A percentile compares a stretch with the other conserved stretches of the same genome.
Evolutionary conservation across 2,329 filamentous ascomycete genomes (phyloP).

Genomic region (Monosporascus sp.): DNA sequence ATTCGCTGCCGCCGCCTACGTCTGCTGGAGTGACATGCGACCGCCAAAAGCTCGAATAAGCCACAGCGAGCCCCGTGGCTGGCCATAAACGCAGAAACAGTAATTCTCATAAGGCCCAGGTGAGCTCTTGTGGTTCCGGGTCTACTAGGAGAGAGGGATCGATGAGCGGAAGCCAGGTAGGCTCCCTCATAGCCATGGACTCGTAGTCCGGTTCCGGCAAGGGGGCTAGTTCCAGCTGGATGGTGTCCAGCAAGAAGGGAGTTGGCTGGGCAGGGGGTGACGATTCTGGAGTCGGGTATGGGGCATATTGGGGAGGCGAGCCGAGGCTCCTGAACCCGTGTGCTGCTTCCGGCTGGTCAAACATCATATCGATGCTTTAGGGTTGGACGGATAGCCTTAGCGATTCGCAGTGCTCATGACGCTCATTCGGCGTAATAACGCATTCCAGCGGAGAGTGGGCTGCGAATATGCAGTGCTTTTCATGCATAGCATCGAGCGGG

Average conservation of each 20-base stretch:
- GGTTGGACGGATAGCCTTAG: no score
- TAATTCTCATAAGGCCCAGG: neutral
- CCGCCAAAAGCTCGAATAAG: no score
- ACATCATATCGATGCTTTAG: no score
- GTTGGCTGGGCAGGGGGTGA: neutral
- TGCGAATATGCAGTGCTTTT: conserved; percentile 19
- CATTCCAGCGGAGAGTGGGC: conserved; percentile 9
- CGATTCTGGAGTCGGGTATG: neutral
- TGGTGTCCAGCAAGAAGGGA: neutral
- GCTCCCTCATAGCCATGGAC: neutral
- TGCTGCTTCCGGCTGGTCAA: neutral
- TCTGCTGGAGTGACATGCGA: no score
- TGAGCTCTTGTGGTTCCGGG: neutral
- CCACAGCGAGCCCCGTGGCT: no score
- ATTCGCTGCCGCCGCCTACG: no score
- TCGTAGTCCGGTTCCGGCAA: neutral
- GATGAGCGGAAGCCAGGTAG: neutral
- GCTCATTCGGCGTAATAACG: conserved; percentile 4
- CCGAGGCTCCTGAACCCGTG: neutral
- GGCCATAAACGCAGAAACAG: no score
- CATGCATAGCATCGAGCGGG: conserved; percentile 11
- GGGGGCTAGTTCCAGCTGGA: neutral
- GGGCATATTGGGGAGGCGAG: neutral
- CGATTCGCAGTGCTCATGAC: neutral
- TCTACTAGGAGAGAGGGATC: neutral